phyloP scores from a whole-genome alignment of 495 filamentous ascomycete genomes.

The Immersiella caudata region DNA sequence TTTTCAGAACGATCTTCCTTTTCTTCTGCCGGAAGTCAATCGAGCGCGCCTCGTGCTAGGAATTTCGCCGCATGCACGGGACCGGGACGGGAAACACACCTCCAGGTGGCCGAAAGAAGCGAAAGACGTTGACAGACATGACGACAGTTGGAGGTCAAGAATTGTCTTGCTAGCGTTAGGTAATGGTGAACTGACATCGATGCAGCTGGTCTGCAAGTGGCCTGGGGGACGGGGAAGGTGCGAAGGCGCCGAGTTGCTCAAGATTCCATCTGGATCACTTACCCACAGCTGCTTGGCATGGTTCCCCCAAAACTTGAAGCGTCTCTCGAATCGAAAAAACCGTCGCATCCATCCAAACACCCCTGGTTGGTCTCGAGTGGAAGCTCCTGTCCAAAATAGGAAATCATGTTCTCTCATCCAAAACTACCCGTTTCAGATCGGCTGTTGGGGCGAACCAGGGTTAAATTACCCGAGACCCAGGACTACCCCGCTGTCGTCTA shows the following conservation, averaged over 20 bases:
- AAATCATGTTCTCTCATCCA: slow-evolving; percentile 11
- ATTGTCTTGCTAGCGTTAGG: too few species aligned
- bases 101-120: slow-evolving; percentile 6
- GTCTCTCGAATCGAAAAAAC: too few species aligned
- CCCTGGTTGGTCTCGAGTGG: not conserved
- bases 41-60: too few species aligned
- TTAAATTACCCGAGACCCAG: not conserved
- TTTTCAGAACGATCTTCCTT: slow-evolving; percentile 7
- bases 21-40: not conserved
- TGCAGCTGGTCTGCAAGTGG: too few species aligned
- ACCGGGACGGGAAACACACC: not conserved
- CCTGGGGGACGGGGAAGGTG: not conserved
- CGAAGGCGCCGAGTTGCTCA: not conserved
- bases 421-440: not conserved
- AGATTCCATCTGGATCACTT: not conserved
- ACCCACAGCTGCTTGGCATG: too few species aligned
- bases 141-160: not conserved
- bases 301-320: too few species aligned
- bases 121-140: slow-evolving; percentile 1
- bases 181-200: not conserved
- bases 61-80: not conserved
- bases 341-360: too few species aligned
- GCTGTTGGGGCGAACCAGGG: not conserved
- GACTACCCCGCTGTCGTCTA: too few species aligned
- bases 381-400: not conserved